Conservation (phyloP, 2,329 filamentous ascomycete genomes). For the Tolypocladium tropicale region DNA sequence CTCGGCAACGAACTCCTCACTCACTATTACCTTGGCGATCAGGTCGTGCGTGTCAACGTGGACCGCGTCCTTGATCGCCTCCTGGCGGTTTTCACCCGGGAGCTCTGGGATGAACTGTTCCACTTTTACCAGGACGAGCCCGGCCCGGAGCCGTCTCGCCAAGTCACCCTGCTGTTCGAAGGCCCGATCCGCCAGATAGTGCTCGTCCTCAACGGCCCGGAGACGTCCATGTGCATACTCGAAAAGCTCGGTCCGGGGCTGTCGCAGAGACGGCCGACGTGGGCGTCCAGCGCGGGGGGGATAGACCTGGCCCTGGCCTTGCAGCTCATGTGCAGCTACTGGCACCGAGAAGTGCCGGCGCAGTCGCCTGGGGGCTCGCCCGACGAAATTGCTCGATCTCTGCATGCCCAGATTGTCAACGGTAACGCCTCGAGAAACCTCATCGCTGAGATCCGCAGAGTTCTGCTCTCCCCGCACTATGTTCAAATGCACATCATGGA, state of each 20-base stretch:
- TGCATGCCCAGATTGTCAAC: constrained; percentile 17
- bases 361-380: constrained; percentile 22
- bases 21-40: constrained; percentile 24
- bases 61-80: constrained; percentile 25
- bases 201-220: constrained; percentile 24
- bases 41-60: constrained; percentile 21
- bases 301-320: constrained; percentile 23
- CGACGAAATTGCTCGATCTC: constrained; percentile 21
- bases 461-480: constrained; percentile 22
- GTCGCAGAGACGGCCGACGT: constrained; percentile 19
- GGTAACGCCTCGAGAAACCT: constrained; percentile 18
- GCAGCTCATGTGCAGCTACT: constrained; percentile 24
- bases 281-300: constrained; percentile 20
- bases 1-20: constrained; percentile 25
- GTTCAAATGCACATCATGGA: constrained; percentile 27
- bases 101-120: constrained; percentile 26
- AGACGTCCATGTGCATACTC: constrained; percentile 22
- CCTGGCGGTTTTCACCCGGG: constrained; percentile 18
- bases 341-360: constrained; percentile 22
- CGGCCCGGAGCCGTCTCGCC: constrained; percentile 15
- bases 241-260: constrained; percentile 24
- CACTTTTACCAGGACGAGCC: constrained; percentile 19
- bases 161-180: constrained; percentile 23
- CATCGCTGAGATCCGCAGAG: constrained; percentile 16
- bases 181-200: constrained; percentile 26